Evolutionary conservation across 106 monocot genomes (phyloP).

Genomic region (Platanthera guangdongensis): DNA sequence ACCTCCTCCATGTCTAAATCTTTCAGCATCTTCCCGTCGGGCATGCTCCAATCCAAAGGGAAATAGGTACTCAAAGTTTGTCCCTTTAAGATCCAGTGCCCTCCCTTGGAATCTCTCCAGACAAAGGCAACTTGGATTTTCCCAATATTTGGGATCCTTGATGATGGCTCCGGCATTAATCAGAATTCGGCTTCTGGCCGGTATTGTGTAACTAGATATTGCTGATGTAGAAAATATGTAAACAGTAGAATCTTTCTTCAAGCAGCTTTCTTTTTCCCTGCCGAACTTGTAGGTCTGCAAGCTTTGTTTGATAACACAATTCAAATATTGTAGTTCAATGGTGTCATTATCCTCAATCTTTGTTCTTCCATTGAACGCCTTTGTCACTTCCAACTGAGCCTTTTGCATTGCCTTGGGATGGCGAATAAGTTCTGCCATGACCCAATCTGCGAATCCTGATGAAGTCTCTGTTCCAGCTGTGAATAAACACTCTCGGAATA

Average conservation of each 20-base stretch:
- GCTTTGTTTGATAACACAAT: background rate
- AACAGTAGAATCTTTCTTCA: too few relatives aligned
- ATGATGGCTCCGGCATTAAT: background rate
- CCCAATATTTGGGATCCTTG: background rate
- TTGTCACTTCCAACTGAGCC: background rate
- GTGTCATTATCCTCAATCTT: background rate
- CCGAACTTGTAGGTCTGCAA: too few relatives aligned
- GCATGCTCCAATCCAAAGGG: conserved; percentile 17
- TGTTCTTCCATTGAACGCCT: background rate
- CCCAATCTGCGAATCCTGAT: background rate
- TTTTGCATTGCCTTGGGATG: background rate
- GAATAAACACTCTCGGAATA: background rate
- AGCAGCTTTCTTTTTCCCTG: too few relatives aligned
- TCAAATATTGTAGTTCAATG: background rate
- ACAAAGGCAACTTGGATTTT: background rate
- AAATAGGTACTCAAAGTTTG: background rate
- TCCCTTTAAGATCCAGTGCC: background rate
- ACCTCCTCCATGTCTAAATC: conserved; percentile 32
- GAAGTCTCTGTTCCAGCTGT: conserved; percentile 1
- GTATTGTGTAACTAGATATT: background rate
- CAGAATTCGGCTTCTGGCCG: background rate
- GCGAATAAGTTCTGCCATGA: conserved; percentile 1
- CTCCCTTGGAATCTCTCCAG: background rate
- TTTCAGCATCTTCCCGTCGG: background rate
- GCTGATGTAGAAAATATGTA: too few relatives aligned